These are phyloP conservation scores for Botrytis porri DNA, from an alignment of 2,329 filamentous ascomycete species.

Conservation along the genomic window DNA sequence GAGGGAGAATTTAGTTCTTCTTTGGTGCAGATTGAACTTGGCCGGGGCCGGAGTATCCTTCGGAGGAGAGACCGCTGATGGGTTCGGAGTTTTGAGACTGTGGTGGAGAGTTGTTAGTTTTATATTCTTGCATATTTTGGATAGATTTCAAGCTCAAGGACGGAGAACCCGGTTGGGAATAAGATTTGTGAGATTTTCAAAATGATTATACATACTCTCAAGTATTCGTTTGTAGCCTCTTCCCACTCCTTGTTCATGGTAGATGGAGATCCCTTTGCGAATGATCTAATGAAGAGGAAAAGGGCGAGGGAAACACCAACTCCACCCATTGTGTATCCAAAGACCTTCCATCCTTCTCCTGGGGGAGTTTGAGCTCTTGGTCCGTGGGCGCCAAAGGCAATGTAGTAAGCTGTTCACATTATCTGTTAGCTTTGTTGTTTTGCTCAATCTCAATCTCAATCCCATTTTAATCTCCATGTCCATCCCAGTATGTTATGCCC, in stretches of 20 bases:
- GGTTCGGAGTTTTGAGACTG: constrained; percentile 84
- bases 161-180: neutral
- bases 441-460: neutral
- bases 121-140: neutral
- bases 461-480: neutral
- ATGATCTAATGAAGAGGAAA: constrained; percentile 69
- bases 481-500: neutral
- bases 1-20: constrained; percentile 30
- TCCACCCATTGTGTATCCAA: constrained; percentile 68
- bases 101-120: constrained; percentile 24
- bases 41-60: constrained; percentile 75
- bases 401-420: constrained; percentile 80
- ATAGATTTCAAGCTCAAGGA: neutral
- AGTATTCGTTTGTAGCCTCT: constrained; percentile 89
- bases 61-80: constrained; percentile 76
- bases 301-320: constrained; percentile 64
- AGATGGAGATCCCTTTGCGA: constrained; percentile 69
- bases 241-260: constrained; percentile 98
- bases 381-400: constrained; percentile 95
- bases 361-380: constrained; percentile 80
- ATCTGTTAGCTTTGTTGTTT: constrained; percentile 1
- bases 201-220: constrained; percentile 64
- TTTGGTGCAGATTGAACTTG: constrained; percentile 59
- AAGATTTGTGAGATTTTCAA: neutral
- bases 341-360: constrained; percentile 78